A percentile compares a stretch with the other conserved stretches of the same genome.
phyloP scores from a whole-genome alignment of 306 rosid genomes.

The Castanea mollissima region DNA sequence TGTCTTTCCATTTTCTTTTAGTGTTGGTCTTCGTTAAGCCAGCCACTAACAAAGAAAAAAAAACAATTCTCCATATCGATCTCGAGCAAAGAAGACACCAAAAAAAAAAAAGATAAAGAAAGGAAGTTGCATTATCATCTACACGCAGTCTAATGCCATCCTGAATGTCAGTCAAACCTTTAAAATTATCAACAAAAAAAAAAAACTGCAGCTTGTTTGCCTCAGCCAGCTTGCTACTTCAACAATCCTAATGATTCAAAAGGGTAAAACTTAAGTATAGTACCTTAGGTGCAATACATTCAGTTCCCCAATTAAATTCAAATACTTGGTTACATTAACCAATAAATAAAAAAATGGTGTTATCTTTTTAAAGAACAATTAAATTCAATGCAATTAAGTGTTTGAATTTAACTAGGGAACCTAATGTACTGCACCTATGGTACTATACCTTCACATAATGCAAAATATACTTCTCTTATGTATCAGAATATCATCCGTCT shows the following conservation, averaged over 20 bases:
- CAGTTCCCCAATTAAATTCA: too few species aligned
- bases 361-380: too few species aligned
- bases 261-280: too few species aligned
- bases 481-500: neutral
- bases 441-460: too few species aligned
- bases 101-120: neutral
- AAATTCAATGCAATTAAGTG: too few species aligned
- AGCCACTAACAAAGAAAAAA: neutral
- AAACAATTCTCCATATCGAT: neutral
- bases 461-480: neutral
- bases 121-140: neutral
- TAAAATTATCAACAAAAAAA: neutral
- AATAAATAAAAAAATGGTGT: too few species aligned
- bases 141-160: neutral
- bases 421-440: too few species aligned
- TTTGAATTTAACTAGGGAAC: too few species aligned
- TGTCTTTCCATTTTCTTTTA: neutral
- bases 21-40: neutral
- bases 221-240: neutral
- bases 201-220: neutral
- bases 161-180: neutral
- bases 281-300: too few species aligned
- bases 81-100: neutral
- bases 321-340: too few species aligned
- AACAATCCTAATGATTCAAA: neutral